Evolutionary conservation across 2,329 filamentous ascomycete genomes (phyloP).

Genomic region (Epichloe sylvatica): DNA sequence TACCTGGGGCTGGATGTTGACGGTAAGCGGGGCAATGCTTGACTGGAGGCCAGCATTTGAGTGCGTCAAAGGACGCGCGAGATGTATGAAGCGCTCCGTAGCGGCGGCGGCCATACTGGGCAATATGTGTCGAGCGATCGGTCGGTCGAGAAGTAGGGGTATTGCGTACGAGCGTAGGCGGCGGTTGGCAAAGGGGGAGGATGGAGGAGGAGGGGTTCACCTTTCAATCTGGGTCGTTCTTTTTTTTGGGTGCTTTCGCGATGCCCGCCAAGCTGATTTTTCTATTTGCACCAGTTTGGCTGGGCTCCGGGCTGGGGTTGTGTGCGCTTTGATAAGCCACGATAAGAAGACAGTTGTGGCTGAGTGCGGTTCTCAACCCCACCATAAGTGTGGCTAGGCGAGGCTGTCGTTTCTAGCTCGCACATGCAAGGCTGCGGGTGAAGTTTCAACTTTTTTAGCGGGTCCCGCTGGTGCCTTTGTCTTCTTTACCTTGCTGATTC

Average conservation of each 20-base stretch:
- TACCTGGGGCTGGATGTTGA: slow-evolving; percentile 93
- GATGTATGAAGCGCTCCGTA: slow-evolving; percentile 80
- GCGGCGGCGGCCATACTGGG: slow-evolving; percentile 65
- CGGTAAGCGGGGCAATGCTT: slow-evolving; percentile 80
- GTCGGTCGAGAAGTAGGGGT: neutral
- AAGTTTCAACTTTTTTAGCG: slow-evolving; percentile 9
- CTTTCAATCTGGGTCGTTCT: neutral
- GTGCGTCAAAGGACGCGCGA: slow-evolving; percentile 81
- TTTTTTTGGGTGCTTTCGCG: slow-evolving; percentile 12
- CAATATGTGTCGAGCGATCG: slow-evolving; percentile 13
- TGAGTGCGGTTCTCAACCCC: slow-evolving; percentile 11
- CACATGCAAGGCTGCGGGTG: slow-evolving; percentile 21
- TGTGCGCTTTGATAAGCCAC: slow-evolving; percentile 40
- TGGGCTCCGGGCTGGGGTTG: slow-evolving; percentile 30
- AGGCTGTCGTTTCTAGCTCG: slow-evolving; percentile 7
- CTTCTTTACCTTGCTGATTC: neutral
- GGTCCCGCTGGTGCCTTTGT: neutral
- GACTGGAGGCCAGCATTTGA: slow-evolving; percentile 64
- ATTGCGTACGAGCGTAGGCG: slow-evolving; percentile 6
- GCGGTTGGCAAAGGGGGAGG: slow-evolving; percentile 9
- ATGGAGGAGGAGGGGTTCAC: slow-evolving; percentile 6
- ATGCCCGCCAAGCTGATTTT: slow-evolving; percentile 28
- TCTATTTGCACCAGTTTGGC: slow-evolving; percentile 27
- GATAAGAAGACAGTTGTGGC: slow-evolving; percentile 25
- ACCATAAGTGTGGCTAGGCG: slow-evolving; percentile 20